Evolutionary conservation across 352 stramenopile species (phyloP).

Genomic region (Phytophthora idaei): DNA sequence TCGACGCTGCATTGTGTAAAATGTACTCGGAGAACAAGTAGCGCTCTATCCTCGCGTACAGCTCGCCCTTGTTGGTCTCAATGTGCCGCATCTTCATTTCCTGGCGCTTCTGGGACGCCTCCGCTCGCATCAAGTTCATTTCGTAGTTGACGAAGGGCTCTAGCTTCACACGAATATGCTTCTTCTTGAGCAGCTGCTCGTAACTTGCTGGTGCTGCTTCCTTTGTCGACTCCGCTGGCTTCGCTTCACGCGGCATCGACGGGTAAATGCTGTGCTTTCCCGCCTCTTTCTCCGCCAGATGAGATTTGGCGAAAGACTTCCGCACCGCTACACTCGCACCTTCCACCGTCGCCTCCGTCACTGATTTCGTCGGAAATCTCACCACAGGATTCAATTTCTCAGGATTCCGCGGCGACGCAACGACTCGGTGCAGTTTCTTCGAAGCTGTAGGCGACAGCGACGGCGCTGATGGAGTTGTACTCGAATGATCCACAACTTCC

Average conservation of each 20-base stretch:
- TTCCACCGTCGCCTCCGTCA: conserved; percentile 23
- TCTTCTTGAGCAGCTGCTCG: conserved; percentile 47
- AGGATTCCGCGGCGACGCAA: conserved; percentile 17
- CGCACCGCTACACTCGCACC: conserved; percentile 41
- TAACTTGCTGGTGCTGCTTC: conserved; percentile 24
- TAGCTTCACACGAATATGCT: conserved; percentile 73
- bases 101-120: conserved; percentile 80
- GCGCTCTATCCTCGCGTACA: conserved; percentile 72
- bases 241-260: conserved; percentile 28
- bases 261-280: conserved; percentile 48
- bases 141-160: conserved; percentile 86
- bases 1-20: conserved; percentile 66
- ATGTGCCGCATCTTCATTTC: conserved; percentile 88
- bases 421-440: conserved; percentile 45
- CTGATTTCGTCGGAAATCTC: conserved; percentile 16
- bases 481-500: conserved; percentile 10
- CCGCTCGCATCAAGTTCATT: conserved; percentile 78
- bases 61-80: conserved; percentile 80
- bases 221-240: conserved; percentile 3
- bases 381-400: conserved; percentile 28
- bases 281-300: conserved; percentile 37
- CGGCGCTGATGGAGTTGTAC: conserved; percentile 37
- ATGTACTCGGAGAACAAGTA: conserved; percentile 86
- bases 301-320: conserved; percentile 55
- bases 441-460: conserved; percentile 51